phyloP scores from a whole-genome alignment of 768 basidiomycete genomes.

The Tylopilus rubrobrunneus region DNA sequence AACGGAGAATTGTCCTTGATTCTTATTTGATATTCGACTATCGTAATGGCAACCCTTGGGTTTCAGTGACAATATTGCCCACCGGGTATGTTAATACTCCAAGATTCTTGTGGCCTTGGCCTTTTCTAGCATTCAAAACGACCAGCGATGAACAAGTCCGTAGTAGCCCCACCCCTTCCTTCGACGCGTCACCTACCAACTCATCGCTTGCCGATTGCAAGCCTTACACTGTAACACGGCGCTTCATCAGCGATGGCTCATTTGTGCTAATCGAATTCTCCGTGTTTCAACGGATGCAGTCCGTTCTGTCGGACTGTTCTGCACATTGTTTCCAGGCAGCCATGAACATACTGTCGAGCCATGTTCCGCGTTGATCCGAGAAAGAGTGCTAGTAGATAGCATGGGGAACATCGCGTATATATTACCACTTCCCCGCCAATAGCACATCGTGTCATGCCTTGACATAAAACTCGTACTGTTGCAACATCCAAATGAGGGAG shows the following conservation, averaged over 20 bases:
- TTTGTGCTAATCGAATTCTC: not conserved
- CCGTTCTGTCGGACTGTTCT: slow-evolving; percentile 2
- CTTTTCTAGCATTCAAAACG: not conserved
- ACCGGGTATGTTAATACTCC: not conserved
- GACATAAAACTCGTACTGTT: slow-evolving; percentile 80
- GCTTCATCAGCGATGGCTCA: not conserved
- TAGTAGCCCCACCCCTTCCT: not conserved
- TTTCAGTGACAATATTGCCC: slow-evolving; percentile 5
- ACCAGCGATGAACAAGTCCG: slow-evolving; percentile 1
- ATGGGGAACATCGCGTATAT: not conserved
- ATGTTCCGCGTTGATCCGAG: slow-evolving; percentile 13
- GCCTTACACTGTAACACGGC: not conserved
- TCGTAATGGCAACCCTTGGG: slow-evolving; percentile 11
- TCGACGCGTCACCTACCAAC: not conserved
- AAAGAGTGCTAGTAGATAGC: not conserved
- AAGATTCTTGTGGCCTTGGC: not conserved
- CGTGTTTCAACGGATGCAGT: slow-evolving; percentile 12
- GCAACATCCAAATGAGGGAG: slow-evolving; percentile 82
- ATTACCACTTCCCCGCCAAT: not conserved
- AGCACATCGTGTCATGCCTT: slow-evolving; percentile 15
- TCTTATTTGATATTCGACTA: slow-evolving; percentile 2
- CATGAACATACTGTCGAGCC: not conserved
- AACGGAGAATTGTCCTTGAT: not conserved
- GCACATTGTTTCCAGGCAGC: not conserved
- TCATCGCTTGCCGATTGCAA: not conserved